phyloP scores from a whole-genome alignment of 2,329 filamentous ascomycete genomes.

The Karstenula rhodostoma region DNA sequence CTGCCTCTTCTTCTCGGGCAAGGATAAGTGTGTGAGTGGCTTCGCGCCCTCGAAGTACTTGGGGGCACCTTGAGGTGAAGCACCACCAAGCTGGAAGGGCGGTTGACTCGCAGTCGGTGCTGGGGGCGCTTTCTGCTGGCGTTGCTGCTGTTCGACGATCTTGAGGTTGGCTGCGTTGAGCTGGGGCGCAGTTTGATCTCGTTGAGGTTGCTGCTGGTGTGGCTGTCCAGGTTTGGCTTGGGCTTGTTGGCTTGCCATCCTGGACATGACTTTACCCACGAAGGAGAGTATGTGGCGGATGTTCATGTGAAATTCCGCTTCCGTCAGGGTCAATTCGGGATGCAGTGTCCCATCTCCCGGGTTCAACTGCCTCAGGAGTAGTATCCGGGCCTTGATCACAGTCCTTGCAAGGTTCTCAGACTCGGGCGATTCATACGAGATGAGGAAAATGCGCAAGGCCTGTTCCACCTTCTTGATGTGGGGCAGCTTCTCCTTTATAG shows the following conservation, averaged over 20 bases:
- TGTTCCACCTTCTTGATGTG: slow-evolving; percentile 41
- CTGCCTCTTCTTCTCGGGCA: slow-evolving; percentile 65
- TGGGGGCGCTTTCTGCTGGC: slow-evolving; percentile 58
- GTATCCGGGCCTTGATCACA: slow-evolving; percentile 34
- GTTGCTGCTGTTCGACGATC: slow-evolving; percentile 55
- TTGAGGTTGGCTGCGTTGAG: slow-evolving; percentile 50
- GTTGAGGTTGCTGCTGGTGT: slow-evolving; percentile 30
- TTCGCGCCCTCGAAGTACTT: slow-evolving; percentile 61
- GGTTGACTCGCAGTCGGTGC: slow-evolving; percentile 61
- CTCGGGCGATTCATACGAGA: slow-evolving; percentile 33
- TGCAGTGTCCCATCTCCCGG: slow-evolving; percentile 38
- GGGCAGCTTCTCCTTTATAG: slow-evolving; percentile 35
- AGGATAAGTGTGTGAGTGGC: slow-evolving; percentile 64
- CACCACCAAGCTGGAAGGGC: slow-evolving; percentile 60
- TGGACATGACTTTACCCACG: slow-evolving; percentile 37
- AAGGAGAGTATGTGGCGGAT: slow-evolving; percentile 39
- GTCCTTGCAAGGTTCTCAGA: slow-evolving; percentile 37
- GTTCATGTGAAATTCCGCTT: slow-evolving; percentile 38
- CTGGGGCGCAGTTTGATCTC: slow-evolving; percentile 33
- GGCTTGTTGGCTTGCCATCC: slow-evolving; percentile 24
- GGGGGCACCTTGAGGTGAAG: slow-evolving; percentile 65
- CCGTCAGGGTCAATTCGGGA: slow-evolving; percentile 36
- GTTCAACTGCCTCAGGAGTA: slow-evolving; percentile 41
- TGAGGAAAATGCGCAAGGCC: slow-evolving; percentile 42
- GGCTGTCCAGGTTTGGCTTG: slow-evolving; percentile 14